Conservation (phyloP, 208 protist genomes). For the Endotrypanum monterogeii region DNA sequence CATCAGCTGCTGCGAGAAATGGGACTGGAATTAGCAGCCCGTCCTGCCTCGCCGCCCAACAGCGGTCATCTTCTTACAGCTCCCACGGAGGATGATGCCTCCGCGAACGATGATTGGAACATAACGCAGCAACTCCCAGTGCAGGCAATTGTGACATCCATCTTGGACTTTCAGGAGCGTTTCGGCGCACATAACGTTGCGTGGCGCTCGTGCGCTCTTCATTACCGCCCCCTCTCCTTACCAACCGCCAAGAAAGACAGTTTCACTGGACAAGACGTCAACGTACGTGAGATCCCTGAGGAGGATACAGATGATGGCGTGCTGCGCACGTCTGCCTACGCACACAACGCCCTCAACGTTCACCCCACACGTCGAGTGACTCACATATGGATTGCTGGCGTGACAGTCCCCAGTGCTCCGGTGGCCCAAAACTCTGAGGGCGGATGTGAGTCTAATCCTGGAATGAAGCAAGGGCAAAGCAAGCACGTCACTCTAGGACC, state of each 20-base stretch:
- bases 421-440: background rate
- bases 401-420: constrained; percentile 11
- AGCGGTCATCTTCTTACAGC: background rate
- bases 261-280: background rate
- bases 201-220: constrained; percentile 14
- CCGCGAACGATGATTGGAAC: constrained; percentile 16
- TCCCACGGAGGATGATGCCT: background rate
- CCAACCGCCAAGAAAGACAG: background rate
- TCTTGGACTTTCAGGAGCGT: constrained; percentile 29
- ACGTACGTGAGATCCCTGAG: background rate
- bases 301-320: constrained; percentile 9
- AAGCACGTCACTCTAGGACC: background rate
- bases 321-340: constrained; percentile 29
- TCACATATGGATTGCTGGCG: constrained; percentile 33
- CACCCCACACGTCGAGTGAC: constrained; percentile 27
- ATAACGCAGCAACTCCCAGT: constrained; percentile 31
- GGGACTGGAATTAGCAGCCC: constrained; percentile 7
- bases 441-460: background rate
- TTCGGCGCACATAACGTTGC: constrained; percentile 34
- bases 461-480: background rate
- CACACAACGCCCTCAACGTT: constrained; percentile 36
- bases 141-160: constrained; percentile 21
- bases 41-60: background rate
- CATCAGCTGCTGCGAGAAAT: constrained; percentile 25
- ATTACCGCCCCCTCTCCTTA: constrained; percentile 10